Base-by-base conservation (phyloP, 768 basidiomycete genomes). In the Neoboletus subvelutipes region DNA sequence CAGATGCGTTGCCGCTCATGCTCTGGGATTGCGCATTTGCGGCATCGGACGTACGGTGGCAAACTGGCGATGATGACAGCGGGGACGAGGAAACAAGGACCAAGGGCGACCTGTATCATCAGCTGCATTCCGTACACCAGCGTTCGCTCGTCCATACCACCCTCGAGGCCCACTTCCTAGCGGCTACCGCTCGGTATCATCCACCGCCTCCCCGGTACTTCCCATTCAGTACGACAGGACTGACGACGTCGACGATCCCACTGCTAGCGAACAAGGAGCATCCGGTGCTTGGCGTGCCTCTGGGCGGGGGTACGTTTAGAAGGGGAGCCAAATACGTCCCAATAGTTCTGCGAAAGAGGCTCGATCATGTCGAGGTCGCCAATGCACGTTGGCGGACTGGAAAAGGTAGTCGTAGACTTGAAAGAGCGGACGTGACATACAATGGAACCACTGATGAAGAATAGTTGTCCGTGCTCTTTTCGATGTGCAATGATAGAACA, bases 21-120 rank as follows among this genome's bases (percentile, higher is more conserved):
- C 83, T 98, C 15, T 96, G 94, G 90, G 87, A 92, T 26, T 95
- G 94, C 66, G 84, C 78, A 1, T 98, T 92, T 71, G 73, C 78
- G 33, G 80, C 81, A 28, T 76, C 74, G 18, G 83, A 85, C 39
- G 78, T 95, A 9, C 75, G 78, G 52, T 98, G 96, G 95, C 81
- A 84, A 50, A 83, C 80, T 4, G 82, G 82, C 22, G 75, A 73
- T 5, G 75, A 79, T 29, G 17, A 33, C 15, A 57, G 61, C 26
- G 65, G 61, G 40, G 63, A 62, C 28, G 59, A 56, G 43, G 67
- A 64, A 8, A 45, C 64, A 43, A 67, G 69, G 45, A 66, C 54
- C 45, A 72, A 66, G 63, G 72, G 72, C 29, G 72, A 78, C 20
- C 63, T 88, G 28, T 77, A 81, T 56, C 76, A 80, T 46, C 78